Percentiles rank a stretch among this genome's conserved stretches.
Conservation (phyloP, 73 alveolate species). For the Durusdinium trenchii region DNA sequence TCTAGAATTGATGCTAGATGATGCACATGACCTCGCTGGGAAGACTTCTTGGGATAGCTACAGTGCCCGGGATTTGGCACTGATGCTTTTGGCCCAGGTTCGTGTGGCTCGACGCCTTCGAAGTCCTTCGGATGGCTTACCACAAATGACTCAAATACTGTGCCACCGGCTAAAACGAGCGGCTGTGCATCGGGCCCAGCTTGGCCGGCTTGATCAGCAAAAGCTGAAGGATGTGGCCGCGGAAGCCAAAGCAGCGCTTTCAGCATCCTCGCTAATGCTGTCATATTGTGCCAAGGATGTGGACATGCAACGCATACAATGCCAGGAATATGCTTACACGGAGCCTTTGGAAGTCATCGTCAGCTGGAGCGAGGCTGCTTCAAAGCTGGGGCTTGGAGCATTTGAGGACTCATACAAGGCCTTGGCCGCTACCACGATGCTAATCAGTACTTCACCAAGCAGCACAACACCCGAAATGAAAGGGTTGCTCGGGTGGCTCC, state of each 20-base stretch:
- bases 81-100: slow-evolving; percentile 36
- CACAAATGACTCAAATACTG: not conserved
- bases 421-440: slow-evolving; percentile 16
- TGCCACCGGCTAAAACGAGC: slow-evolving; percentile 39
- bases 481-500: not conserved
- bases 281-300: slow-evolving; percentile 45
- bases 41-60: not conserved
- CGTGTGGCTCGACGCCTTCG: slow-evolving; percentile 35
- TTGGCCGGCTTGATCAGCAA: not conserved
- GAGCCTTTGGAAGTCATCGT: slow-evolving; percentile 25
- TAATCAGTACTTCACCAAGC: slow-evolving; percentile 4
- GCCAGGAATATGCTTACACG: not conserved
- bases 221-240: not conserved
- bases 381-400: not conserved
- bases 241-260: slow-evolving; percentile 20
- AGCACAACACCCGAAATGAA: not conserved
- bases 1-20: not conserved
- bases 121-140: not conserved
- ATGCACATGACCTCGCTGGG: not conserved
- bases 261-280: slow-evolving; percentile 34
- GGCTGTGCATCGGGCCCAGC: not conserved
- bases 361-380: not conserved
- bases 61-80: slow-evolving; percentile 32
- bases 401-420: slow-evolving; percentile 29
- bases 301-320: not conserved